phyloP scores from a whole-genome alignment of 2,329 filamentous ascomycete species.

The Botryotinia globosa region DNA sequence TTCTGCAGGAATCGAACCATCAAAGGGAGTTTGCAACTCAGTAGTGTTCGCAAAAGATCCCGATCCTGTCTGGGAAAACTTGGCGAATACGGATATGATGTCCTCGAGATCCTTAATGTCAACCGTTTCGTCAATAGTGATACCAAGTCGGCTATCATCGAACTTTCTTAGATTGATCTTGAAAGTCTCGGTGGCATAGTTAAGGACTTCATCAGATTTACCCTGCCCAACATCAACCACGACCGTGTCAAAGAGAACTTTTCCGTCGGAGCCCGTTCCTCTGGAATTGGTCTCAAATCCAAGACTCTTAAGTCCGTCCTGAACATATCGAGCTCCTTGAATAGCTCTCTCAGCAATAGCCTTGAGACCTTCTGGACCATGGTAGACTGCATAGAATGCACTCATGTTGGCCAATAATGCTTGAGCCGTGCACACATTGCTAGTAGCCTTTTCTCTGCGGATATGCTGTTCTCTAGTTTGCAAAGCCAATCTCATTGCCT shows the following conservation, averaged over 20 bases:
- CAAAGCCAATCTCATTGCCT: slow-evolving; percentile 77
- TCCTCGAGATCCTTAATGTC: slow-evolving; percentile 53
- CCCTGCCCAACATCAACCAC: slow-evolving; percentile 57
- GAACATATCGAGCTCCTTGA: slow-evolving; percentile 66
- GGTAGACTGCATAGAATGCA: slow-evolving; percentile 90
- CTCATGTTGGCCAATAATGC: slow-evolving; percentile 94
- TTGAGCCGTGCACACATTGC: slow-evolving; percentile 96
- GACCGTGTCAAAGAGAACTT: slow-evolving; percentile 76
- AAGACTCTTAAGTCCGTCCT: slow-evolving; percentile 58
- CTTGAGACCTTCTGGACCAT: slow-evolving; percentile 80
- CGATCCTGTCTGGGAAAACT: slow-evolving; percentile 33
- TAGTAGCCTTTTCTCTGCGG: slow-evolving; percentile 91
- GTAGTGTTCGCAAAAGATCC: slow-evolving; percentile 33
- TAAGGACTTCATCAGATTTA: slow-evolving; percentile 51
- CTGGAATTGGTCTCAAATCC: slow-evolving; percentile 62
- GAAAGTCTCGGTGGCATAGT: slow-evolving; percentile 49
- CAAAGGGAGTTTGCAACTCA: slow-evolving; percentile 45
- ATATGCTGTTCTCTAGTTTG: slow-evolving; percentile 97
- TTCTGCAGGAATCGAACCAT: slow-evolving; percentile 48
- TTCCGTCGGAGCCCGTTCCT: slow-evolving; percentile 54
- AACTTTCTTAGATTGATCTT: slow-evolving; percentile 63
- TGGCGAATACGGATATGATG: slow-evolving; percentile 56
- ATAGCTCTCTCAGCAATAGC: slow-evolving; percentile 78
- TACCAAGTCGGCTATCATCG: slow-evolving; percentile 58
- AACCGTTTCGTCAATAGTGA: slow-evolving; percentile 77